Percentiles rank a stretch among this genome's conserved stretches.
Conservation (phyloP, 495 filamentous ascomycete species). For the Cudoniella acicularis region DNA sequence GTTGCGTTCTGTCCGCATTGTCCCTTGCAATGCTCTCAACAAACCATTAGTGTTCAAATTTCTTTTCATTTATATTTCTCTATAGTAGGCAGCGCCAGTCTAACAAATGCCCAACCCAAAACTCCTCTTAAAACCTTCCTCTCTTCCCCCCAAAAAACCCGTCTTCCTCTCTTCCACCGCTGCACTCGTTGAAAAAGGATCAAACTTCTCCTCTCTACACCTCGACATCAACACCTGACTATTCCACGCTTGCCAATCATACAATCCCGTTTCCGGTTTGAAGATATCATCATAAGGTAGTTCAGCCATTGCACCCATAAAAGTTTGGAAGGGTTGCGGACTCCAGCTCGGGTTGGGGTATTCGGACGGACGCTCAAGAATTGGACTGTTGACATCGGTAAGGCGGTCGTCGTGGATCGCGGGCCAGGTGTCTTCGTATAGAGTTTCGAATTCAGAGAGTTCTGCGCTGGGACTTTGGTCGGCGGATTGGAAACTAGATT, state of each 20-base stretch:
- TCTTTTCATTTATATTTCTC: too few species aligned
- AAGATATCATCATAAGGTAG: constrained; percentile 40
- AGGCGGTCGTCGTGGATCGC: constrained; percentile 3
- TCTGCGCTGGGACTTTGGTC: background rate
- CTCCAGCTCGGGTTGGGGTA: background rate
- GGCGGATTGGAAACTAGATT: constrained; percentile 4
- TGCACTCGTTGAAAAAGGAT: background rate
- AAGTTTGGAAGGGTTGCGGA: constrained; percentile 24
- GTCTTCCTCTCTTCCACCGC: constrained; percentile 8
- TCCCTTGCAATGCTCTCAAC: too few species aligned
- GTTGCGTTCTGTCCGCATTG: too few species aligned
- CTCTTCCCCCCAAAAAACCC: constrained; percentile 7
- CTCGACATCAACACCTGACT: constrained; percentile 13
- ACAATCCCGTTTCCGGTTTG: constrained; percentile 31
- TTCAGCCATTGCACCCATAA: constrained; percentile 29
- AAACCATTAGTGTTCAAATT: too few species aligned
- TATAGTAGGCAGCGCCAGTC: too few species aligned
- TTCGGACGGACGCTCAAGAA: background rate
- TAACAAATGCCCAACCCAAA: background rate
- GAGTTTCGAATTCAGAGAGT: constrained; percentile 14
- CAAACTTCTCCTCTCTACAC: constrained; percentile 24
- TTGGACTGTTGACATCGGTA: constrained; percentile 5
- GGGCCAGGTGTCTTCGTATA: constrained; percentile 24
- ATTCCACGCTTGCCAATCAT: constrained; percentile 23
- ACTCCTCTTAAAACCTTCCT: constrained; percentile 1